Percentiles rank a stretch among this genome's conserved stretches.
phyloP scores from a whole-genome alignment of 1,284 basidiomycete species.

The Ceratobasidium sp. region DNA sequence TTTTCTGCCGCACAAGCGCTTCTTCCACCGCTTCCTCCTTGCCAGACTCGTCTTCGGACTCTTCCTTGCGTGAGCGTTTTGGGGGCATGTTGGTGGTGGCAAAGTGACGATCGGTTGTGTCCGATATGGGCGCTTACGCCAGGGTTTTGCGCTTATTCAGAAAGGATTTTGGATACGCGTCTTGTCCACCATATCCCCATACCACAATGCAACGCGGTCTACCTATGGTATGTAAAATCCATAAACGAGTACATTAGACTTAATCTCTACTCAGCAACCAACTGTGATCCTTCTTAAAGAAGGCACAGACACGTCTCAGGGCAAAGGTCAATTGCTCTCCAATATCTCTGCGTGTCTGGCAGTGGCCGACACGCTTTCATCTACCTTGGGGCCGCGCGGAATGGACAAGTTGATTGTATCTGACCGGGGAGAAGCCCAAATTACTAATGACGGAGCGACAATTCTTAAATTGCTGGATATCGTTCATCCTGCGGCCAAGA shows the following conservation, averaged over 20 bases:
- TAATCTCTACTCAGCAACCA: constrained; percentile 72
- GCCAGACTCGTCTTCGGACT: constrained; percentile 12
- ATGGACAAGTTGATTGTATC: constrained; percentile 98
- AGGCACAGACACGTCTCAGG: constrained; percentile 97
- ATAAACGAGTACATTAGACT: neutral
- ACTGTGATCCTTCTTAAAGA: constrained; percentile 92
- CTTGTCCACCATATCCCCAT: constrained; percentile 3
- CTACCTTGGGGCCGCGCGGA: constrained; percentile 95
- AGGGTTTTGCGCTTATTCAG: constrained; percentile 12
- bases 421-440: constrained; percentile 92
- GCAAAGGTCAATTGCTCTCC: constrained; percentile 90
- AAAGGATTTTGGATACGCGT: constrained; percentile 32
- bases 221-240: constrained; percentile 18
- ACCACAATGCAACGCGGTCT: constrained; percentile 32
- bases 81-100: constrained; percentile 32
- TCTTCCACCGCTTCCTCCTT: neutral
- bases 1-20: neutral
- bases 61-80: constrained; percentile 21
- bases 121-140: constrained; percentile 10
- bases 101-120: neutral
- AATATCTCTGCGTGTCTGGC: constrained; percentile 97
- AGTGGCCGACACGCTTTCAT: constrained; percentile 87
- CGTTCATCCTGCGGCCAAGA: constrained; percentile 95
- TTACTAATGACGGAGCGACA: constrained; percentile 98
- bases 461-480: constrained; percentile 97